Evolutionary conservation across 441 rosid genomes (phyloP).

Genomic region (Syzygium syzygioides): DNA sequence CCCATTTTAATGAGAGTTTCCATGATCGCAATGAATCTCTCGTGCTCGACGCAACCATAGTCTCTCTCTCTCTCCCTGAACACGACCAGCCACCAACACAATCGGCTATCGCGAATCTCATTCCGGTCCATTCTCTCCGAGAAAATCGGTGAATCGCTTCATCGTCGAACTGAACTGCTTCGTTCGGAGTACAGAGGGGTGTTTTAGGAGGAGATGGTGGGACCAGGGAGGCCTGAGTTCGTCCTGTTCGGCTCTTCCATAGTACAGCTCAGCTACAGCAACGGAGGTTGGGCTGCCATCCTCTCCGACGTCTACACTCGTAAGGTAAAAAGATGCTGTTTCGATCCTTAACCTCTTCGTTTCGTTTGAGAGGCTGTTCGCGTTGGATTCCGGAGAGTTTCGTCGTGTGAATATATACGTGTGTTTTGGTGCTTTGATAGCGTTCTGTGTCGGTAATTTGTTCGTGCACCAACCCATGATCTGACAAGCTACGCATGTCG

Average conservation of each 20-base stretch:
- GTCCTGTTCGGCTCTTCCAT: constrained; percentile 95
- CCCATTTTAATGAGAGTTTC: not conserved
- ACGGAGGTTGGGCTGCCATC: constrained; percentile 88
- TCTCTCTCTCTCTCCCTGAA: not conserved
- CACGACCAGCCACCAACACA: not conserved
- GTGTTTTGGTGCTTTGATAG: not conserved
- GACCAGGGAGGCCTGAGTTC: constrained; percentile 82
- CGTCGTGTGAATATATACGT: not conserved
- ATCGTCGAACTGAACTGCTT: not conserved
- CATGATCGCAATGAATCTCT: not conserved
- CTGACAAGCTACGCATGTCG: not conserved
- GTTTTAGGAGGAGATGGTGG: constrained; percentile 42
- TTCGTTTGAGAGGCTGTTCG: not conserved
- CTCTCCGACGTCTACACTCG: constrained; percentile 88
- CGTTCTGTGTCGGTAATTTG: not conserved
- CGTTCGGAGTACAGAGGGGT: not conserved
- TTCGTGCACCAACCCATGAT: not conserved
- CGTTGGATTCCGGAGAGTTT: not conserved
- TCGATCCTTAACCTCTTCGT: not conserved
- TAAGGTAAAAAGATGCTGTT: constrained; percentile 31
- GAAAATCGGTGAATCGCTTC: not conserved
- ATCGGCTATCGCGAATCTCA: not conserved
- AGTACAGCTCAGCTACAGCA: constrained; percentile 81
- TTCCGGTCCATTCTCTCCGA: not conserved
- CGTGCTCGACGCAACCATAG: not conserved